phyloP scores from a whole-genome alignment of 2,329 filamentous ascomycete species.

The Chaetomium globosum region DNA sequence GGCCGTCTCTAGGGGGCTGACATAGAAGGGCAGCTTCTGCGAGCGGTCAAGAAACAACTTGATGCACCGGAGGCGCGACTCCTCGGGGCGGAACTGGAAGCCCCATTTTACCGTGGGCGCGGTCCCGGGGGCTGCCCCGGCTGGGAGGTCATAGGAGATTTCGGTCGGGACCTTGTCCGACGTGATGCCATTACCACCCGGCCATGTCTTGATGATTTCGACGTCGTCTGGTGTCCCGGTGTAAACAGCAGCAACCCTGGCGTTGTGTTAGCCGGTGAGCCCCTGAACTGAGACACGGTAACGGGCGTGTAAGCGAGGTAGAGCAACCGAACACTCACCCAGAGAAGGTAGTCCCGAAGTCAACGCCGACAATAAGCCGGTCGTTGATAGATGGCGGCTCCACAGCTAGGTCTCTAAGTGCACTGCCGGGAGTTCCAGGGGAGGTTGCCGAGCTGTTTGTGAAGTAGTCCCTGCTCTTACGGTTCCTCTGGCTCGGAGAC shows the following conservation, averaged over 20 bases:
- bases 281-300: not conserved
- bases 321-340: constrained; percentile 55
- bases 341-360: constrained; percentile 84
- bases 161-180: constrained; percentile 85
- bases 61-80: constrained; percentile 75
- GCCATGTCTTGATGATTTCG: constrained; percentile 84
- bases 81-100: constrained; percentile 78
- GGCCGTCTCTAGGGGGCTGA: constrained; percentile 75
- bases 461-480: constrained; percentile 60
- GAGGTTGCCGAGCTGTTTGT: constrained; percentile 53
- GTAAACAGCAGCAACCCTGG: constrained; percentile 70
- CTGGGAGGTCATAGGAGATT: constrained; percentile 62
- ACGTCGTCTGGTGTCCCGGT: constrained; percentile 77
- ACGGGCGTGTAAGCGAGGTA: constrained; percentile 2
- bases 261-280: constrained; percentile 18
- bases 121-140: constrained; percentile 44
- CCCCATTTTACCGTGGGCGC: constrained; percentile 70
- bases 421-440: constrained; percentile 65
- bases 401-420: constrained; percentile 58
- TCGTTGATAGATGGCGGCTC: constrained; percentile 59
- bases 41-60: constrained; percentile 81
- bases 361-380: constrained; percentile 74
- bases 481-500: constrained; percentile 53
- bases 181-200: constrained; percentile 81
- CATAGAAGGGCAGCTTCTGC: constrained; percentile 79